Conservation (phyloP, 2,329 filamentous ascomycete species). For the Allantophomopsis lycopodina region DNA sequence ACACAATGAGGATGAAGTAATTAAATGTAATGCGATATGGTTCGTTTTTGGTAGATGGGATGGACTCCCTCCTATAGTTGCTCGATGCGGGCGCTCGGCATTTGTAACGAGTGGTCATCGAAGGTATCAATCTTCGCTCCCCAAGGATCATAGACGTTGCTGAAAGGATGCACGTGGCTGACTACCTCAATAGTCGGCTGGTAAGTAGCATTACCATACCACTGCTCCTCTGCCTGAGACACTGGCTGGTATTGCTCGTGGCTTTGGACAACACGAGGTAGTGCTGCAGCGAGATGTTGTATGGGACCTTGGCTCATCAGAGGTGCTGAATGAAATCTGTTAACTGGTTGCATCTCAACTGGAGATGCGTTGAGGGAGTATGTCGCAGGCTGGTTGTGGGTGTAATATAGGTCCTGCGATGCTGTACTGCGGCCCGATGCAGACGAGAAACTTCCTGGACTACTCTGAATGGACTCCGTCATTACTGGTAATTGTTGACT, state of each 20-base stretch:
- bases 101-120: conserved; percentile 41
- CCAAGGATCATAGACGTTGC: conserved; percentile 38
- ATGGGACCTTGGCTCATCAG: conserved; percentile 9
- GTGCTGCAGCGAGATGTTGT: conserved; percentile 13
- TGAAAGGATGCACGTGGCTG: conserved; percentile 35
- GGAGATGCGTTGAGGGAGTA: conserved; percentile 32
- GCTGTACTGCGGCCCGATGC: conserved; percentile 38
- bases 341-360: conserved; percentile 23
- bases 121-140: conserved; percentile 37
- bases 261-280: conserved; percentile 16
- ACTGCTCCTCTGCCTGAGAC: conserved; percentile 28
- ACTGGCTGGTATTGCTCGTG: conserved; percentile 24
- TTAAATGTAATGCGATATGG: too few relatives aligned
- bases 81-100: conserved; percentile 44
- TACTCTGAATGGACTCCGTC: conserved; percentile 39
- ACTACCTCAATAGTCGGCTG: conserved; percentile 42
- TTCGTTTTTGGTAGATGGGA: too few relatives aligned
- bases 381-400: conserved; percentile 34
- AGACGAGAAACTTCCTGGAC: conserved; percentile 43
- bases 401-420: conserved; percentile 41
- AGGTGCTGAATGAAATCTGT: conserved; percentile 4
- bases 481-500: conserved; percentile 25
- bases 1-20: too few relatives aligned
- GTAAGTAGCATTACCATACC: conserved; percentile 36
- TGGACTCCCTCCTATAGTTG: conserved; percentile 26